Conservation (phyloP, 768 basidiomycete species). For the Boletus fagicola region DNA sequence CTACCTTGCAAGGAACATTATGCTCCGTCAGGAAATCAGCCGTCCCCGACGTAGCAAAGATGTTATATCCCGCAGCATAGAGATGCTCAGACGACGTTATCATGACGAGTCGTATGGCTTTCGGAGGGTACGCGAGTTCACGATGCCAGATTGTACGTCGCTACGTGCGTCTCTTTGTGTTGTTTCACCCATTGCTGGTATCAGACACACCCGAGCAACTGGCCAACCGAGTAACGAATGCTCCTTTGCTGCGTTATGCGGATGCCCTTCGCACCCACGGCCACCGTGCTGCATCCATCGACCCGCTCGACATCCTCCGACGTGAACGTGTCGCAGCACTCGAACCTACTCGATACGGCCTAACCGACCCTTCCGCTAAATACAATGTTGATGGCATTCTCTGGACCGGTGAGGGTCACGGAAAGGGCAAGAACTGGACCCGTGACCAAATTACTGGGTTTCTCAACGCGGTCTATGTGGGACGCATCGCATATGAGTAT, state of each 20-base stretch:
- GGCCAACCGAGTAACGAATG: slow-evolving; percentile 66
- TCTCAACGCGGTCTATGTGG: slow-evolving; percentile 31
- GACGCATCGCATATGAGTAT: no score
- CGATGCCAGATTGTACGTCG: slow-evolving; percentile 69
- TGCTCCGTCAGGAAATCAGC: slow-evolving; percentile 98
- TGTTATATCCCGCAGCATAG: slow-evolving; percentile 89
- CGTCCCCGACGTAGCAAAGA: slow-evolving; percentile 96
- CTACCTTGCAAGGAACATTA: slow-evolving; percentile 91
- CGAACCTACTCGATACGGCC: no score
- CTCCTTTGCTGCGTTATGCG: slow-evolving; percentile 45
- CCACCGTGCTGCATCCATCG: no score
- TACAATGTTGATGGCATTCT: slow-evolving; percentile 82
- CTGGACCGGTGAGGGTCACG: slow-evolving; percentile 50
- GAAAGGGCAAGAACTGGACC: slow-evolving; percentile 52
- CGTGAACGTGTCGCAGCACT: no score
- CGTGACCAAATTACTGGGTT: slow-evolving; percentile 69
- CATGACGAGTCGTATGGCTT: slow-evolving; percentile 83
- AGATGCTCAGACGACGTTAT: slow-evolving; percentile 52
- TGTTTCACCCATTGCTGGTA: neutral
- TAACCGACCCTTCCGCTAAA: slow-evolving; percentile 37
- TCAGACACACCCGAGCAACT: slow-evolving; percentile 66
- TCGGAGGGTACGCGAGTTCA: slow-evolving; percentile 59
- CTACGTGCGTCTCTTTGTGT: neutral
- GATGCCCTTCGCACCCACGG: no score
- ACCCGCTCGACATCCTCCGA: no score